These are phyloP conservation scores for Diaporthe ilicicola DNA, from an alignment of 2,329 filamentous ascomycete species.

Conservation along the genomic window DNA sequence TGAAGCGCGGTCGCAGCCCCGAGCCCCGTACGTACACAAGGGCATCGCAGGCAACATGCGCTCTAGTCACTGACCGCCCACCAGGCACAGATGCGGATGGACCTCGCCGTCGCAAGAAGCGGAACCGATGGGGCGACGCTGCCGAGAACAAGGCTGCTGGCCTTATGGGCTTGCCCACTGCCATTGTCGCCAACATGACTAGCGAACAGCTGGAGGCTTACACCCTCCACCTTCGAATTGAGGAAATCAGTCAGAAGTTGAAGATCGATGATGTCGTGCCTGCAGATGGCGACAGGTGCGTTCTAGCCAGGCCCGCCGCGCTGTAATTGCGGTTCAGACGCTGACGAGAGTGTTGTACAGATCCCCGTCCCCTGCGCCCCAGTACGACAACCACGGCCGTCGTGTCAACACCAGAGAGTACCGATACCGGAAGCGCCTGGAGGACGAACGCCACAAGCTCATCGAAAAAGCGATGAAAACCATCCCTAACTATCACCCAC, in stretches of 20 bases:
- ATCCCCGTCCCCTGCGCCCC: conserved; percentile 92
- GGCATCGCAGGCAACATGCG: neutral
- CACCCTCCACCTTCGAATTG: conserved; percentile 93
- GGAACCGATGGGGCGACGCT: conserved; percentile 97
- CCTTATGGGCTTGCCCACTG: conserved; percentile 95
- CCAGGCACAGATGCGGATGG: conserved; percentile 72
- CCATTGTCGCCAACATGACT: conserved; percentile 97
- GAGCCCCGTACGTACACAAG: conserved; percentile 70
- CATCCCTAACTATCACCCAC: conserved; percentile 99
- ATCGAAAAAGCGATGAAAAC: conserved; percentile 99
- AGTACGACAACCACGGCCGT: conserved; percentile 99
- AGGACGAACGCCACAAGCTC: conserved; percentile 98
- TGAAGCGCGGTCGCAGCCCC: conserved; percentile 93
- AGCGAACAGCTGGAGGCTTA: conserved; percentile 98
- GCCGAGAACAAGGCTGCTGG: conserved; percentile 98
- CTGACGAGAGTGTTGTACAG: conserved; percentile 56
- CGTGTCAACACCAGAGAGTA: conserved; percentile 99
- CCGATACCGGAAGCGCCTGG: conserved; percentile 95
- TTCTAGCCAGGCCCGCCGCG: neutral
- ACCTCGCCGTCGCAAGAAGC: conserved; percentile 92
- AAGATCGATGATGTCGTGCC: conserved; percentile 99
- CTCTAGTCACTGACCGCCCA: conserved; percentile 31
- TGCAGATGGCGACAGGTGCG: conserved; percentile 92
- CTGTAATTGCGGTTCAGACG: neutral
- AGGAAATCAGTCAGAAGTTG: conserved; percentile 99